Base-by-base conservation (phyloP, 768 basidiomycete species). In the Rubroboletus pulcherrimus region DNA sequence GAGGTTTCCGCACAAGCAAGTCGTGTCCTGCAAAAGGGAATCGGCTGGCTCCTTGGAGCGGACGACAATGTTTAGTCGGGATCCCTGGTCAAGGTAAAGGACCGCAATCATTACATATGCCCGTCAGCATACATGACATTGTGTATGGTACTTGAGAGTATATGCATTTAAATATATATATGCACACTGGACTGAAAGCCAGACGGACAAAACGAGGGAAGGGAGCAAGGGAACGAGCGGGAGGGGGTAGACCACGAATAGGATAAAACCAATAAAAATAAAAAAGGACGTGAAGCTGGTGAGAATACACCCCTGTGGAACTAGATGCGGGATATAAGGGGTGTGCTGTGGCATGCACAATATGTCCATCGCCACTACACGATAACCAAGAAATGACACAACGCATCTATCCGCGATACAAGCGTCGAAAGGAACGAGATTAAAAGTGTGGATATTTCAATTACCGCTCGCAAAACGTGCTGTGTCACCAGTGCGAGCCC, bases 41-140 rank as follows among this genome's bases (percentile, higher is more conserved):
- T 98, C 50, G 95, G 95, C 30, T 98, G 96, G 96, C 77, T 98
- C 30, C 85, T 98, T 54, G 96, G 96, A 40, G 89, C 85, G 12
- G 93, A 94, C 57, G 87, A 85, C 30, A 59, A 59, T 40, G 49
- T 37, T 39, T 61, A 33, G 5, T 26, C 26, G 26, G 5, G 5
- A 56, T 30, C 26, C 30, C 21, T 43, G 17, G n/a, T 33, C 26
- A 33, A n/a, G 39, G 51, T 7, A 42, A 48, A 26, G 53, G 38
- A 49, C 41, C 41, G 17, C 51, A 44, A 39, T 41, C 52, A 58
- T 60, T 63, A 61, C 57, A 58, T 57, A 51, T 55, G 41, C 49
- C 33, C 35, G 19, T 56, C 48, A 57, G 56, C 58, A 63, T 58
- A 61, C 57, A 55, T 49, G 45, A 33, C 35, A 26, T 53, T 39